Percentiles rank a stretch among this genome's conserved stretches.
Evolutionary conservation across 768 basidiomycete species (phyloP).

Genomic region (Podaxis sp.): DNA sequence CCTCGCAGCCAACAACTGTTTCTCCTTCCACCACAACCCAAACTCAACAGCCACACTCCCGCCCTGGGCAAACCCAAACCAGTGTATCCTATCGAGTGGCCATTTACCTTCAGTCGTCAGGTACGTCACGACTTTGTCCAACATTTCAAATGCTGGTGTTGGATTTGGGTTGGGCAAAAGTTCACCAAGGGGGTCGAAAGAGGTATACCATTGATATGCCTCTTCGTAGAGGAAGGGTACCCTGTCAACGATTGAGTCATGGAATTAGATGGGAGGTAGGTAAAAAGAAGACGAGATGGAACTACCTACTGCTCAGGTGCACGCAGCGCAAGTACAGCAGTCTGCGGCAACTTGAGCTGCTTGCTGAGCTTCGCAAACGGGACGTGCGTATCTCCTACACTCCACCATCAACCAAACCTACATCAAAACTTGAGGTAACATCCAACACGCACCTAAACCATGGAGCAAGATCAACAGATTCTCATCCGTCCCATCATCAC

Average conservation of each 20-base stretch:
- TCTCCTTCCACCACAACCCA: slow-evolving; percentile 49
- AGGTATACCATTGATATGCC: slow-evolving; percentile 83
- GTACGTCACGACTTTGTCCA: slow-evolving; percentile 49
- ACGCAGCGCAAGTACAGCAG: slow-evolving; percentile 75
- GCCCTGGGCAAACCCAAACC: slow-evolving; percentile 89
- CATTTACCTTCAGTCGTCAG: slow-evolving; percentile 60
- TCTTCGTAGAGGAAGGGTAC: slow-evolving; percentile 77
- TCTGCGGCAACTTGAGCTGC: slow-evolving; percentile 82
- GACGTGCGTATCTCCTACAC: slow-evolving; percentile 70
- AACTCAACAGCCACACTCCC: slow-evolving; percentile 74
- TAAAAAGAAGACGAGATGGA: neutral
- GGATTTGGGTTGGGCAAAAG: slow-evolving; percentile 69
- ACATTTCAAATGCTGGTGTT: slow-evolving; percentile 53
- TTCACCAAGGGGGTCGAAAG: slow-evolving; percentile 79
- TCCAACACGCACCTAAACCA: slow-evolving; percentile 60
- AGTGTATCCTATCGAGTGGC: slow-evolving; percentile 66
- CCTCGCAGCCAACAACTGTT: slow-evolving; percentile 19
- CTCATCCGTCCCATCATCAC: slow-evolving; percentile 81
- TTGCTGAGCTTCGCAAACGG: slow-evolving; percentile 75
- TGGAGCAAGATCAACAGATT: slow-evolving; percentile 83
- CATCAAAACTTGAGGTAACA: neutral
- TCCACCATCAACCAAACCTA: neutral
- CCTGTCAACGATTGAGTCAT: slow-evolving; percentile 28
- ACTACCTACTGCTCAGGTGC: slow-evolving; percentile 67
- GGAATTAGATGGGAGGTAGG: neutral